These are phyloP conservation scores for Nicotiana noctiflora DNA, from an alignment of 257 asterid species.

Conservation along the genomic window DNA sequence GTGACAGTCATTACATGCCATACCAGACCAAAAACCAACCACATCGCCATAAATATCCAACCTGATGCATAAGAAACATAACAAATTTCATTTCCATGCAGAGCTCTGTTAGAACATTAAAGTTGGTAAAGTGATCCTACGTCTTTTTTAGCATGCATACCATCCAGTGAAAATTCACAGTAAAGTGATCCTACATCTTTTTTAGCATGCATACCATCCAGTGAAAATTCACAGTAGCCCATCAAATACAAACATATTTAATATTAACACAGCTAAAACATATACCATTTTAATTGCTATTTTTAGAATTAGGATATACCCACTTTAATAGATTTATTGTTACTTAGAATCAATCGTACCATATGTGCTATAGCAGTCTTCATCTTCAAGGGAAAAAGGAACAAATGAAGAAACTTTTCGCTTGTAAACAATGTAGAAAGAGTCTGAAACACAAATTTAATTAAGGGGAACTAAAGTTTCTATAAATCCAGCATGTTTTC, in stretches of 20 bases:
- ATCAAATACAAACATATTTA: background rate
- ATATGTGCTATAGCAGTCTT: background rate
- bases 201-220: background rate
- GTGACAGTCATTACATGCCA: background rate
- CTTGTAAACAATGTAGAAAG: background rate
- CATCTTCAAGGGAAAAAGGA: background rate
- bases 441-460: background rate
- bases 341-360: background rate
- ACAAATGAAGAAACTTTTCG: background rate
- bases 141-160: background rate
- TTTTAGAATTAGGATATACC: background rate
- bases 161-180: background rate
- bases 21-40: background rate
- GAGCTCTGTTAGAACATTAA: background rate
- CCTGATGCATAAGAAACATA: background rate
- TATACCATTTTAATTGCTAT: background rate
- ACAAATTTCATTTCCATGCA: background rate
- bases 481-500: background rate
- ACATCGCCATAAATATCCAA: background rate
- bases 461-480: background rate
- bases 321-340: background rate
- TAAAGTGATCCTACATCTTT: background rate
- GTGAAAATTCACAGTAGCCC: background rate
- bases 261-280: conserved; percentile 1
- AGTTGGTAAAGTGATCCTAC: background rate